Percentiles rank a stretch among this genome's conserved stretches.
phyloP scores from a whole-genome alignment of 768 basidiomycete species.

The Brasilioporus rufonigricans region DNA sequence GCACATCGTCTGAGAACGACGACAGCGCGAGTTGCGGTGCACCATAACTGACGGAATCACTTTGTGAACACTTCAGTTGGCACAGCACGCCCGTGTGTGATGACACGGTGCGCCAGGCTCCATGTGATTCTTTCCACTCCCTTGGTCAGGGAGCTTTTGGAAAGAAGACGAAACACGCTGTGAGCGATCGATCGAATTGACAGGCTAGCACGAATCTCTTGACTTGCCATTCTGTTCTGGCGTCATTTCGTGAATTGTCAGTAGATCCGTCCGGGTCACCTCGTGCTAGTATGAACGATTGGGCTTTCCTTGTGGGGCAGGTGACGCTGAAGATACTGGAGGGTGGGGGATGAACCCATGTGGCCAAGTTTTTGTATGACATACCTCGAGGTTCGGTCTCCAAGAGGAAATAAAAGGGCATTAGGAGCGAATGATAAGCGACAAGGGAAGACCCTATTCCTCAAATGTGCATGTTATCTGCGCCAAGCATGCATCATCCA shows the following conservation, averaged over 20 bases:
- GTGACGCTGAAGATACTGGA: neutral
- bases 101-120: neutral
- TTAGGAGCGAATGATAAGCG: neutral
- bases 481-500: conserved; percentile 5
- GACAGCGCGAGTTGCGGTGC: neutral
- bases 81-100: too few relatives aligned
- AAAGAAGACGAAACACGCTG: neutral
- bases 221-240: neutral
- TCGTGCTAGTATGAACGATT: conserved; percentile 1
- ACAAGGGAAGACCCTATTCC: conserved; percentile 4
- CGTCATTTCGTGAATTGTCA: neutral
- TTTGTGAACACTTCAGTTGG: too few relatives aligned
- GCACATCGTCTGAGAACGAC: neutral
- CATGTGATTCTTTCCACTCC: neutral
- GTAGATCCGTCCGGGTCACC: conserved; percentile 17
- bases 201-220: neutral
- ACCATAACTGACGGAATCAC: too few relatives aligned
- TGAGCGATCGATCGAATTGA: neutral
- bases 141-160: neutral
- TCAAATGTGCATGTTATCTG: conserved; percentile 8
- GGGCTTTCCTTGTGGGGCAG: neutral
- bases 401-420: neutral
- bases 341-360: neutral
- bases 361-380: neutral
- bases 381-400: neutral